Evolutionary conservation across 495 filamentous ascomycete species (phyloP).

Genomic region (Pyrenula aspistea): DNA sequence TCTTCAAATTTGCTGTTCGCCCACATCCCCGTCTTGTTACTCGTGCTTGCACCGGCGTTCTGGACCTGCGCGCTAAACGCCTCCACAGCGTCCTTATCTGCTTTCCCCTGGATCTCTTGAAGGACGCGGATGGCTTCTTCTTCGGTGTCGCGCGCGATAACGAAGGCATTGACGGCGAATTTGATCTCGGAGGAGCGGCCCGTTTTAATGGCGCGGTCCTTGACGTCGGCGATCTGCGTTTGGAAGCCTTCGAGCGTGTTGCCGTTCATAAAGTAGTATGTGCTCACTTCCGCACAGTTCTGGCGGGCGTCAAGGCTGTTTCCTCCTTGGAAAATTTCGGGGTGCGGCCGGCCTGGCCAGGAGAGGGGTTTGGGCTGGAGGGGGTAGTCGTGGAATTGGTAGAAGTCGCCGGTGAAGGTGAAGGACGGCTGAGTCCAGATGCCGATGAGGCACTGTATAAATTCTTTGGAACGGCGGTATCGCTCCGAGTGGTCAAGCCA

Average conservation of each 20-base stretch:
- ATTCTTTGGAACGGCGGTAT: constrained; percentile 32
- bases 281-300: constrained; percentile 26
- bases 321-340: constrained; percentile 36
- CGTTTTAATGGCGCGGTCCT: constrained; percentile 20
- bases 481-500: constrained; percentile 38
- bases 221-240: constrained; percentile 30
- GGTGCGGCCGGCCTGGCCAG: constrained; percentile 22
- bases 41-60: constrained; percentile 28
- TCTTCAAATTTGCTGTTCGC: constrained; percentile 32
- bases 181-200: constrained; percentile 24
- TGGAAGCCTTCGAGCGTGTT: constrained; percentile 36
- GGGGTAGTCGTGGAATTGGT: constrained; percentile 35
- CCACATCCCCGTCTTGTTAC: constrained; percentile 34
- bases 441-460: constrained; percentile 31
- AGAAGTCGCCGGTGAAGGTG: constrained; percentile 32
- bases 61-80: constrained; percentile 30
- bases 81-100: constrained; percentile 29
- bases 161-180: constrained; percentile 35
- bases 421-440: constrained; percentile 36
- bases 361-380: constrained; percentile 29
- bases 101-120: constrained; percentile 36
- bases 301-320: constrained; percentile 32
- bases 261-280: constrained; percentile 41
- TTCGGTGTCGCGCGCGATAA: constrained; percentile 35
- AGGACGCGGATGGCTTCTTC: constrained; percentile 30